Evolutionary conservation across 768 basidiomycete genomes (phyloP), one percentile per base, ranked within the genome.

Genomic region (Trametopsis cervina): DNA sequence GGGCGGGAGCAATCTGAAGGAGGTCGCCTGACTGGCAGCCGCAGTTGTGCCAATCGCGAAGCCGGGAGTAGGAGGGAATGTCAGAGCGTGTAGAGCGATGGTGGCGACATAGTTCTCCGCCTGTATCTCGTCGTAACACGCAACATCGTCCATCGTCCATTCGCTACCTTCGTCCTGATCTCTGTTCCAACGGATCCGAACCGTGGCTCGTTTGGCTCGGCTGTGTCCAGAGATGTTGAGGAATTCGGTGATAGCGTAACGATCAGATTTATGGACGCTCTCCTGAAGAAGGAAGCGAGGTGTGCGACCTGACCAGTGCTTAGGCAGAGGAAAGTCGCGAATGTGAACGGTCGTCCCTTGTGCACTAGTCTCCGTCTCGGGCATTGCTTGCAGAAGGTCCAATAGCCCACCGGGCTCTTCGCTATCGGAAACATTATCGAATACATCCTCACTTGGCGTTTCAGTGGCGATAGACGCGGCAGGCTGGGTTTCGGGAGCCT

Each of bases 71-170:
- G 63, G 48, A 13, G 81, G 78, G 57, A 82, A 89, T 10, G 78
- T 80, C 25, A 97, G 66, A 3, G 79, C 75, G 63, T 95, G 89
- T 26, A 97, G 69, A 3, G 91, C 92, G 41, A 94, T 66, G 15
- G 86, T 87, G 3, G 95, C 78, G 42, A 95, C 76, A 60, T 91
- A 99, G 57, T 97, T 83, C 63, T 89, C 89, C 20, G 95, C 93
- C 62, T 97, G 92, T 0, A 60, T 57, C 47, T 79, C 74, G 52
- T 88, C 79, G 38, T 77, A 69, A 58, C 95, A 98, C 12, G 89
- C 93, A 38, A 89, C 70, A 51, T 89, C 79, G 3, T 81, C 77
- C 95, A 98, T 99, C 13, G 62, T 62, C 85, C 86, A 96, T 42
- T 81, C 74, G 46, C 77, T 70, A 48, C 67, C 66, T 53, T 74